Conservation (phyloP, 2,329 filamentous ascomycete genomes). For the Penicillium sumatraense region DNA sequence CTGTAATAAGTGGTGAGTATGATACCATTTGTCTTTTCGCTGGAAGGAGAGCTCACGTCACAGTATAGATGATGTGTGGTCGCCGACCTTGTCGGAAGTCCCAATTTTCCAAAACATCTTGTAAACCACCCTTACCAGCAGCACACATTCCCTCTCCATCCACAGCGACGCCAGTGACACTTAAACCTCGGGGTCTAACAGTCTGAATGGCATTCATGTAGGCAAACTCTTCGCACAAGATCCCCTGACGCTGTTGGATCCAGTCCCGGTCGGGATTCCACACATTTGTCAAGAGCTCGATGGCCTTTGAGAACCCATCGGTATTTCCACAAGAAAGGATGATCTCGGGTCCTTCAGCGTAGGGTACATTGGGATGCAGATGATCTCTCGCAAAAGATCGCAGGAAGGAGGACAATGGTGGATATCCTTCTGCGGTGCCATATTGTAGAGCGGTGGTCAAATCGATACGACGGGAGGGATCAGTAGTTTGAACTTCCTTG, state of each 20-base stretch:
- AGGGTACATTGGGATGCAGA: conserved; percentile 81
- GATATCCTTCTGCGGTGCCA: conserved; percentile 80
- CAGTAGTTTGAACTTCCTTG: conserved; percentile 62
- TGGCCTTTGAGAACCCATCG: conserved; percentile 79
- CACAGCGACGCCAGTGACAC: conserved; percentile 73
- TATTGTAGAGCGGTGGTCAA: conserved; percentile 84
- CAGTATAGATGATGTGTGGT: conserved; percentile 86
- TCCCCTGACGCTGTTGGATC: conserved; percentile 70
- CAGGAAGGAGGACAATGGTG: conserved; percentile 76
- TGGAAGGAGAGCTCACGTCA: conserved; percentile 66
- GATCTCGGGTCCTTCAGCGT: conserved; percentile 75
- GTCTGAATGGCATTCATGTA: conserved; percentile 78
- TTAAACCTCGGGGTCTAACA: conserved; percentile 69
- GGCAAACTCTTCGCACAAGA: conserved; percentile 79
- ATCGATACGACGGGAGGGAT: conserved; percentile 74
- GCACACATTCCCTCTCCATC: conserved; percentile 82
- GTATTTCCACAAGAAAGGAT: conserved; percentile 81
- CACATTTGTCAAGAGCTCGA: conserved; percentile 75
- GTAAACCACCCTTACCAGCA: conserved; percentile 71
- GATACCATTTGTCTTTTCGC: neutral
- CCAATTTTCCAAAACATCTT: conserved; percentile 82
- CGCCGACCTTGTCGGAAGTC: conserved; percentile 72
- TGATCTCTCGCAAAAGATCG: conserved; percentile 76
- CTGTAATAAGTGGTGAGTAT: conserved; percentile 42
- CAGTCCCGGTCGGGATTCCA: conserved; percentile 74